A percentile compares a stretch with the other conserved stretches of the same genome.
Evolutionary conservation across 169 alveolate species (phyloP).

Genomic region (Theileria equi): DNA sequence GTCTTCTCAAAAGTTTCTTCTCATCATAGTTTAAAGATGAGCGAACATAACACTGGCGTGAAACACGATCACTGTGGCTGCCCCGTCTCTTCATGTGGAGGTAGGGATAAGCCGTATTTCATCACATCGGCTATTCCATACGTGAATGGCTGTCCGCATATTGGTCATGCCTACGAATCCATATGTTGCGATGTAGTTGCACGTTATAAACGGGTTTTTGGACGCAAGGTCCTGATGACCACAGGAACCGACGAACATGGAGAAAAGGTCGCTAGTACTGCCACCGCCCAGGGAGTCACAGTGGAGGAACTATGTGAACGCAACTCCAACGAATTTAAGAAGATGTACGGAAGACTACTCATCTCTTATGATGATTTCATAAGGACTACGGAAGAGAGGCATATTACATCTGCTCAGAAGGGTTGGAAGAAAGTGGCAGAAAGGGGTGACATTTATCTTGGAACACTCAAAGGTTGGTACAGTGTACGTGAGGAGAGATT

Average conservation of each 20-base stretch:
- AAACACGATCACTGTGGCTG: too few species aligned
- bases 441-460: constrained; percentile 83
- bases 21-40: too few species aligned
- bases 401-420: constrained; percentile 74
- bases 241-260: constrained; percentile 95
- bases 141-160: constrained; percentile 90
- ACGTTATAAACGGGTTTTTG: constrained; percentile 78
- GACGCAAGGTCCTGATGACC: constrained; percentile 76
- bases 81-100: too few species aligned
- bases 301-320: constrained; percentile 83
- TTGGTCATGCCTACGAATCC: constrained; percentile 88
- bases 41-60: too few species aligned
- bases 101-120: constrained; percentile 3
- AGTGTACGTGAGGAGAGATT: constrained; percentile 89
- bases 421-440: constrained; percentile 75
- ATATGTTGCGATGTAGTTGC: constrained; percentile 73
- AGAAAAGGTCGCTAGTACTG: constrained; percentile 86
- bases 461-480: constrained; percentile 88
- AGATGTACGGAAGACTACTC: constrained; percentile 50
- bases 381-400: constrained; percentile 84
- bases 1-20: too few species aligned
- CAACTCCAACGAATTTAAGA: constrained; percentile 65
- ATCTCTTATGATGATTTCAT: constrained; percentile 75
- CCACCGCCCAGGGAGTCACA: constrained; percentile 74
- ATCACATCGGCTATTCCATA: constrained; percentile 91